Percentiles rank a stretch among this genome's conserved stretches.
phyloP scores from a whole-genome alignment of 108 stramenopile genomes.

The Pseudonitzschia pungens region DNA sequence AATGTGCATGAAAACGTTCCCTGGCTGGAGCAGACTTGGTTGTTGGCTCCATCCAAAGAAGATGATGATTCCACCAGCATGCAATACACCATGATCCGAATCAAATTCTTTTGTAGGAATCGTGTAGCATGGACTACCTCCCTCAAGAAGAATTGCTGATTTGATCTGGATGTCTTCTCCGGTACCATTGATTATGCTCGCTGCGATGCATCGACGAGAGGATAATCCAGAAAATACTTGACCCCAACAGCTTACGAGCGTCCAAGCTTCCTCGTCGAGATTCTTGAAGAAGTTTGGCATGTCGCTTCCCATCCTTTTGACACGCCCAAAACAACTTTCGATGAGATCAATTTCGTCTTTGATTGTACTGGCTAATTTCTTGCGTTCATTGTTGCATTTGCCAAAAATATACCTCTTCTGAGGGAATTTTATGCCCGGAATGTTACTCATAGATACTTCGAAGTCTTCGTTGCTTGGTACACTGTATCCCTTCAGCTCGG shows the following conservation, averaged over 20 bases:
- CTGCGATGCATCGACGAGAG: slow-evolving; percentile 69
- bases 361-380: slow-evolving; percentile 33
- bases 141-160: slow-evolving; percentile 64
- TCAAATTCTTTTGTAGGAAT: slow-evolving; percentile 73
- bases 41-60: slow-evolving; percentile 77
- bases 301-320: slow-evolving; percentile 57
- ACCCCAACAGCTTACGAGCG: slow-evolving; percentile 62
- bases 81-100: slow-evolving; percentile 53
- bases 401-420: slow-evolving; percentile 69
- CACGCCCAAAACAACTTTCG: slow-evolving; percentile 62
- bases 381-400: slow-evolving; percentile 51
- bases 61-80: slow-evolving; percentile 72
- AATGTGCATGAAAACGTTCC: slow-evolving; percentile 68
- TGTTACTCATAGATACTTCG: slow-evolving; percentile 47
- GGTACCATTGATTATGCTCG: slow-evolving; percentile 80
- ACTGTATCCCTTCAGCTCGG: slow-evolving; percentile 26
- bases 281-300: slow-evolving; percentile 48
- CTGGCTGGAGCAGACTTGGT: slow-evolving; percentile 66
- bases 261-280: slow-evolving; percentile 80
- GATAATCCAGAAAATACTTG: slow-evolving; percentile 72
- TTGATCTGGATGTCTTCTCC: slow-evolving; percentile 69
- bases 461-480: slow-evolving; percentile 28
- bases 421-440: slow-evolving; percentile 63
- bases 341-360: slow-evolving; percentile 75
- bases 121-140: slow-evolving; percentile 69